Base-by-base conservation (phyloP, 2,329 filamentous ascomycete genomes). In the Xylariales sp. region DNA sequence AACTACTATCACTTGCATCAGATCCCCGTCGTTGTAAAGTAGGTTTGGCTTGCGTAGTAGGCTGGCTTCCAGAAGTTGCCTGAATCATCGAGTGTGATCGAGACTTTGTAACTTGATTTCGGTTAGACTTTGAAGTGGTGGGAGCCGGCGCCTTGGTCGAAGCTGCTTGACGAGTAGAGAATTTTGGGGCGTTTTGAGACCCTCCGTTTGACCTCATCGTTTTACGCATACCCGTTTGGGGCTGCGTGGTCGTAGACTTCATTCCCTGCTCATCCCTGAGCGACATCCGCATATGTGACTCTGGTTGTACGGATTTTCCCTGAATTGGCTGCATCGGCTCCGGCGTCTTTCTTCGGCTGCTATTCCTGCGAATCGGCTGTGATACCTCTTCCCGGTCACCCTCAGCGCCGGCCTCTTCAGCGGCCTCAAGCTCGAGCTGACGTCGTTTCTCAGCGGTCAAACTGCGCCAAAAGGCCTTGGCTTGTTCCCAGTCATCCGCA, bases 1-100 rank as follows among this genome's bases (percentile, higher is more conserved):
- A 97, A 77, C 93, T 97, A 80, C 92, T 97, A 52, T 93, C 90
- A 74, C 91, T 93, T 34, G 87, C 90, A 71, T 89, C 88, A 0
- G 90, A 92, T 18, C 81, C 83, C 9, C 82, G 85, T 1, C 90
- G 85, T 65, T 82, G 81, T 8, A 88, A 78, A 5, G 75, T 72
- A 12, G 83, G 74, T 50, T 71, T 69, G 12, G 46, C 39, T 28
- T 65, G 62, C 14, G 53, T 69, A 9, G 64, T 62, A 23, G 64
- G 14, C n/a, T 65, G 62, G 41, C 54, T 71, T 36, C 32, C 57
- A 16, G 71, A 36, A 52, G 57, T 41, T 48, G 65, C 57, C 23
- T 58, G 50, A 34, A 60, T 45, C 7, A 45, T 50, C 48, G 64
- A 43, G 30, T 65, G 68, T 60, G 55, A 49, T 57, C 64, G 56